Conservation (phyloP, 345 rosid genomes). For the Mercurialis annua region DNA sequence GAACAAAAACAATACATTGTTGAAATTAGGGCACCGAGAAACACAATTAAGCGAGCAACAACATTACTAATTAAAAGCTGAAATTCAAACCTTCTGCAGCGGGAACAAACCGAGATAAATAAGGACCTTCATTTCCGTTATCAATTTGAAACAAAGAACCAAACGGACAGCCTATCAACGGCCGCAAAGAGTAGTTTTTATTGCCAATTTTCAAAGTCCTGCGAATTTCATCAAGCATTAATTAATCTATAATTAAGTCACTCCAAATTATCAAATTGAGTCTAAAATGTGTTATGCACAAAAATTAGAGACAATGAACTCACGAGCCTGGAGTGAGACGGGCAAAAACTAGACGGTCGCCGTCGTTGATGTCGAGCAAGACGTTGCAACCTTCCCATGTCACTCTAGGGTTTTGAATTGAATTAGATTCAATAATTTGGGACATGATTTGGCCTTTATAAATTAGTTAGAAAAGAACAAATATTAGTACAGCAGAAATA, state of each 20-base stretch:
- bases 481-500: no score
- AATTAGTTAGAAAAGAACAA: no score
- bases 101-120: conserved; percentile 48
- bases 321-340: conserved; percentile 82
- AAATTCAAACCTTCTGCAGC: conserved; percentile 45
- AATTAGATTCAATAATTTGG: background rate
- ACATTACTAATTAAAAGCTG: background rate
- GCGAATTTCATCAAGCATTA: background rate
- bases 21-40: background rate
- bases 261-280: background rate
- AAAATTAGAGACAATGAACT: conserved; percentile 14
- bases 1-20: background rate
- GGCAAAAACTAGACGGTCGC: conserved; percentile 90
- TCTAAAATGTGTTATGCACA: no score
- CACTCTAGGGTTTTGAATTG: conserved; percentile 42
- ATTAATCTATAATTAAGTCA: background rate
- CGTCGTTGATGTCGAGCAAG: conserved; percentile 91
- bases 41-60: background rate
- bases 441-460: conserved; percentile 4
- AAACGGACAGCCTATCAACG: conserved; percentile 79
- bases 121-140: conserved; percentile 53
- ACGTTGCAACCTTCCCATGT: conserved; percentile 94
- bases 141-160: conserved; percentile 83
- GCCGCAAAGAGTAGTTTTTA: conserved; percentile 54
- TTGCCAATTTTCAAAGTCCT: conserved; percentile 77